phyloP scores from a whole-genome alignment of 495 filamentous ascomycete genomes.

The Trichocladium antarcticum region DNA sequence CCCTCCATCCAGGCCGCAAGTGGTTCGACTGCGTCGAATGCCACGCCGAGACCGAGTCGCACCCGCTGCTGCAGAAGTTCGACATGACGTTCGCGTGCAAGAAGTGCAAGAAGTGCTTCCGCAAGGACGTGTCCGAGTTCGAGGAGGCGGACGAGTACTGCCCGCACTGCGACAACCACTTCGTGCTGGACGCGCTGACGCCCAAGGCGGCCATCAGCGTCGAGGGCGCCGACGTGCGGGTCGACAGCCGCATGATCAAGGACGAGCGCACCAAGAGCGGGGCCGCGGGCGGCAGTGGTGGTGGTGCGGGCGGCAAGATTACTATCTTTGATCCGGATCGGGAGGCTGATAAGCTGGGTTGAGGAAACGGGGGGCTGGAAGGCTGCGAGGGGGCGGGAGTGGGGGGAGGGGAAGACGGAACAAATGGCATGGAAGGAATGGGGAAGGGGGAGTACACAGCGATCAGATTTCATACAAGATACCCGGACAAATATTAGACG shows the following conservation, averaged over 20 bases:
- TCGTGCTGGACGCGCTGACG: conserved; percentile 75
- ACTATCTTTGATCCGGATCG: conserved; percentile 65
- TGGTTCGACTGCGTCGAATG: conserved; percentile 99
- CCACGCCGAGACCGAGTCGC: conserved; percentile 69
- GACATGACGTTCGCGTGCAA: conserved; percentile 97
- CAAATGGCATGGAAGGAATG: background rate
- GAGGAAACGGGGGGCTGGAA: conserved; percentile 12
- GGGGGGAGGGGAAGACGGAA: background rate
- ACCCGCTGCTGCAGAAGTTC: conserved; percentile 59
- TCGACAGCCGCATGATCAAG: conserved; percentile 83
- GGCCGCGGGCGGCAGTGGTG: too few relatives aligned
- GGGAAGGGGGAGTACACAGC: background rate
- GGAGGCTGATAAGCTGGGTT: conserved; percentile 66
- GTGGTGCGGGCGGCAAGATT: conserved; percentile 27
- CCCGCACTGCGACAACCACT: conserved; percentile 99
- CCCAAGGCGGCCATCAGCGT: conserved; percentile 70
- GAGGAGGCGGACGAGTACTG: conserved; percentile 98
- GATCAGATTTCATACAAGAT: background rate
- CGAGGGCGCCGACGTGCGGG: conserved; percentile 79
- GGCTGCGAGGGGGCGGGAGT: background rate
- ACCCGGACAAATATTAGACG: background rate
- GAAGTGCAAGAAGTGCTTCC: conserved; percentile 96
- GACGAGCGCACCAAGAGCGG: conserved; percentile 78
- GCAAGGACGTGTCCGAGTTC: conserved; percentile 82
- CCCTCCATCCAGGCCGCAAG: conserved; percentile 54